Evolutionary conservation across 176 grass and related monocot genomes (phyloP).

Genomic region (Stipa capillata): DNA sequence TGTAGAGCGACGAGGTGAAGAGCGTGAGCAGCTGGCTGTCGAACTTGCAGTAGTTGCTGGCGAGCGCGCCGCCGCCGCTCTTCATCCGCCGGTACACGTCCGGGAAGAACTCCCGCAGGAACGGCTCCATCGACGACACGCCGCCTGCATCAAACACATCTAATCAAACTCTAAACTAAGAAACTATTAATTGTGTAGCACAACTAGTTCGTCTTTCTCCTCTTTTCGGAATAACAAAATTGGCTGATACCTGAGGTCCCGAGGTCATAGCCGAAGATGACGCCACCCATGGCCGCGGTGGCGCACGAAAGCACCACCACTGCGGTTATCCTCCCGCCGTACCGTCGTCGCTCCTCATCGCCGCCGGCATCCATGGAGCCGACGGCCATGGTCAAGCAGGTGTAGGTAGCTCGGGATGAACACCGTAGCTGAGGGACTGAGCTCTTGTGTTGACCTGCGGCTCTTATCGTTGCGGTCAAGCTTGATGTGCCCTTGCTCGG

Average conservation of each 20-base stretch:
- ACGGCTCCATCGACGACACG: conserved; percentile 57
- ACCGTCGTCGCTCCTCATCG: neutral
- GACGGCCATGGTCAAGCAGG: neutral
- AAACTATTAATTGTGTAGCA: too few relatives aligned
- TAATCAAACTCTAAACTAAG: too few relatives aligned
- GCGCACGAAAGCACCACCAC: conserved; percentile 43
- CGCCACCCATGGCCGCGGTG: conserved; percentile 42
- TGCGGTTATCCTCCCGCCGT: conserved; percentile 25
- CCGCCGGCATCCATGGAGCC: neutral
- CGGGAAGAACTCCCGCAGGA: conserved; percentile 47
- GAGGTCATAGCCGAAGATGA: conserved; percentile 62
- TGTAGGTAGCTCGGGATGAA: too few relatives aligned
- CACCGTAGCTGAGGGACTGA: neutral
- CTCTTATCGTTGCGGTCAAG: neutral
- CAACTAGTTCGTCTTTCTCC: neutral
- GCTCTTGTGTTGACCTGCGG: neutral
- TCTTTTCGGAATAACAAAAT: neutral
- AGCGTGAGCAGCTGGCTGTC: conserved; percentile 62
- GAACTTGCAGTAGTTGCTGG: conserved; percentile 73
- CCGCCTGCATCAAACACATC: conserved; percentile 32
- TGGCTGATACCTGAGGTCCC: neutral
- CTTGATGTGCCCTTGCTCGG: neutral
- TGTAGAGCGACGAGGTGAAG: conserved; percentile 67
- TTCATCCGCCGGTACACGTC: conserved; percentile 25
- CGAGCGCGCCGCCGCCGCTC: too few relatives aligned